Evolutionary conservation across 1,284 basidiomycete genomes (phyloP).

Genomic region (Pseudozyma sp.): DNA sequence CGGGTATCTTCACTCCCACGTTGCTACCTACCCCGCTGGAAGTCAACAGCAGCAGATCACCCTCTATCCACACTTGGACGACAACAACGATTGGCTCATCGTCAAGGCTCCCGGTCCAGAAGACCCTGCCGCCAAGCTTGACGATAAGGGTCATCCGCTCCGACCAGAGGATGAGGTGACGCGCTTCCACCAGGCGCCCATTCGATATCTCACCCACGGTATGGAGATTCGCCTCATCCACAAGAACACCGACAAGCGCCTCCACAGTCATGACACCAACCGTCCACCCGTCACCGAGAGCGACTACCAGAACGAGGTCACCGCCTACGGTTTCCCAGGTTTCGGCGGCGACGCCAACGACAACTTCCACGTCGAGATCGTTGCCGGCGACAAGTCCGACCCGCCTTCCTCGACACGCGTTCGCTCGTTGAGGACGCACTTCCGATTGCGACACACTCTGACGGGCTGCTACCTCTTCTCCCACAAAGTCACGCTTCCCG

Average conservation of each 20-base stretch:
- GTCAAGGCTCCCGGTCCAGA: slow-evolving; percentile 71
- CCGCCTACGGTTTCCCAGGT: slow-evolving; percentile 89
- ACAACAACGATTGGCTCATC: slow-evolving; percentile 90
- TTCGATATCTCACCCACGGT: slow-evolving; percentile 77
- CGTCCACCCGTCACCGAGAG: slow-evolving; percentile 96
- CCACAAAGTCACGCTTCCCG: slow-evolving; percentile 95
- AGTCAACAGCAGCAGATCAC: slow-evolving; percentile 93
- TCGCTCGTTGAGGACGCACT: slow-evolving; percentile 83
- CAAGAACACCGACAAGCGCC: slow-evolving; percentile 81
- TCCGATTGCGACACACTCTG: slow-evolving; percentile 85
- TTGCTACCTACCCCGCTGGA: slow-evolving; percentile 82
- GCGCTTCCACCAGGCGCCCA: slow-evolving; percentile 70
- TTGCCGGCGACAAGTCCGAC: slow-evolving; percentile 73
- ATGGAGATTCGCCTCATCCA: slow-evolving; percentile 87
- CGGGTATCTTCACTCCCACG: slow-evolving; percentile 95
- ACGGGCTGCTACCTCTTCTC: slow-evolving; percentile 97
- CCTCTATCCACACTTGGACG: slow-evolving; percentile 92
- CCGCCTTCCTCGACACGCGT: slow-evolving; percentile 73
- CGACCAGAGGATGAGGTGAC: slow-evolving; percentile 53
- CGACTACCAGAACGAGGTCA: slow-evolving; percentile 99
- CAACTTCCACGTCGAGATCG: slow-evolving; percentile 93
- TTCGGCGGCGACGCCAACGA: slow-evolving; percentile 91
- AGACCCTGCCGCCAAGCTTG: slow-evolving; percentile 72
- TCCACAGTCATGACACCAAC: slow-evolving; percentile 89
- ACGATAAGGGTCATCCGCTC: slow-evolving; percentile 59